Conservation (phyloP, 2,329 filamentous ascomycete genomes). For the Drechslerella dactyloides region DNA sequence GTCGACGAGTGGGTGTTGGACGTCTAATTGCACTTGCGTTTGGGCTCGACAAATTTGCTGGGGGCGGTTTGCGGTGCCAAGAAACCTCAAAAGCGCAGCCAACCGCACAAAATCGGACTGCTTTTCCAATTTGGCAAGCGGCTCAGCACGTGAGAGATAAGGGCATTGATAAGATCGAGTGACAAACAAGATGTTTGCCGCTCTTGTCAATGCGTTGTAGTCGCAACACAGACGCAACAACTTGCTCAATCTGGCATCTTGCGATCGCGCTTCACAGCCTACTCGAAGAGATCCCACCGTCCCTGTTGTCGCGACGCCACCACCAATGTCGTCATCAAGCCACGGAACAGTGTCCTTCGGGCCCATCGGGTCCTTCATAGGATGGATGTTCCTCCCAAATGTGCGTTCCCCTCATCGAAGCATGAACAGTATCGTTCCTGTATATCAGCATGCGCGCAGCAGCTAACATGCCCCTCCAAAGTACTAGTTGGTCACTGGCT, state of each 20-base stretch:
- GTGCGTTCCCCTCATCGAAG: slow-evolving; percentile 12
- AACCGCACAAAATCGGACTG: slow-evolving; percentile 47
- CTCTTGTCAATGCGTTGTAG: slow-evolving; percentile 17
- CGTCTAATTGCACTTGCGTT: slow-evolving; percentile 33
- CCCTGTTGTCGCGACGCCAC: background rate
- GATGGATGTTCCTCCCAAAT: slow-evolving; percentile 47
- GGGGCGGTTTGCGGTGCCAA: slow-evolving; percentile 46
- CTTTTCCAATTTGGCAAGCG: slow-evolving; percentile 32
- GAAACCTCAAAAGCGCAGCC: slow-evolving; percentile 35
- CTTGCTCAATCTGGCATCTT: background rate
- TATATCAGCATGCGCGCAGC: background rate
- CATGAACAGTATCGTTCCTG: background rate
- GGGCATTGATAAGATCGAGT: slow-evolving; percentile 24
- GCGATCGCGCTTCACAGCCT: background rate
- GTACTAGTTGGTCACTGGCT: slow-evolving; percentile 74
- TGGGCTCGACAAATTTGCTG: slow-evolving; percentile 49
- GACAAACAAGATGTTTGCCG: background rate
- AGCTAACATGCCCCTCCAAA: slow-evolving; percentile 25
- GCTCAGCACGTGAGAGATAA: slow-evolving; percentile 32
- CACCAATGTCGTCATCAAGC: slow-evolving; percentile 17
- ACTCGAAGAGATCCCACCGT: background rate
- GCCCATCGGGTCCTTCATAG: slow-evolving; percentile 41
- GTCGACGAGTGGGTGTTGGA: slow-evolving; percentile 23
- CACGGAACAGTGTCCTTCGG: slow-evolving; percentile 21
- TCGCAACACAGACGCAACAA: slow-evolving; percentile 13